Base-by-base conservation (phyloP, 176 grass and related monocot species). In the Hordeum marinum region DNA sequence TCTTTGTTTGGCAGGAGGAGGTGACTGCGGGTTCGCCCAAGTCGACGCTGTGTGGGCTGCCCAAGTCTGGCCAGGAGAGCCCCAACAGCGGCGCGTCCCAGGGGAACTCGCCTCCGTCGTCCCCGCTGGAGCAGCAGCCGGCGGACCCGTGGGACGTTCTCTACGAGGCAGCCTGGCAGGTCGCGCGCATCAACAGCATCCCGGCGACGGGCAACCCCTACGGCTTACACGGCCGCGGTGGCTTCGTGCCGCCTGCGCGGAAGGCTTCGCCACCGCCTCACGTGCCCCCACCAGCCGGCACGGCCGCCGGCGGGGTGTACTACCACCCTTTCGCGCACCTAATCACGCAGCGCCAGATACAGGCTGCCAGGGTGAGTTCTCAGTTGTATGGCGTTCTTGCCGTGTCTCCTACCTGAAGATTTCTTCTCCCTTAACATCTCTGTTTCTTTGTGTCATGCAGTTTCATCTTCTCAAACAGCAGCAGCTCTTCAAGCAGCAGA, bases 381-480 rank as follows among this genome's bases (percentile, higher is more conserved):
- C n/a, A 15, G 5, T 71, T 34, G 7, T 17, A 29, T 31, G 10
- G 21, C 4, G 36, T 59, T 45, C 21, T 8, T 80, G 3, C 14
- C 48, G 64, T 66, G 14, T 31, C 18, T 2, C 0, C 4, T 3
- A 5, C 14, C 3, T 36, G n/a, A 80, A 60, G 12, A 7, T 24
- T 64, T 9, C 21, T 50, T 9, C 4, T 0, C 17, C 42, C 42
- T 63, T n/a, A 57, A 61, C 7, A 37, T 45, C 14, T 37, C 3
- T 5, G 7, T 21, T 27, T 27, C 3, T 1, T 20, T 8, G 17
- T 3, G 11, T 23, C 21, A 0, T 40, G 60, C 84, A 99, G 97
- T 96, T 94, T 11, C 91, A 91, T 80, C 82, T 94, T 36, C 60
- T 99, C 25, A 96, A 90, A 87, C 88, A 94, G 46, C 94, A 96